A percentile compares a stretch with the other conserved stretches of the same genome.
Conservation (phyloP, 306 rosid genomes). For the Boehmeria nivea region DNA sequence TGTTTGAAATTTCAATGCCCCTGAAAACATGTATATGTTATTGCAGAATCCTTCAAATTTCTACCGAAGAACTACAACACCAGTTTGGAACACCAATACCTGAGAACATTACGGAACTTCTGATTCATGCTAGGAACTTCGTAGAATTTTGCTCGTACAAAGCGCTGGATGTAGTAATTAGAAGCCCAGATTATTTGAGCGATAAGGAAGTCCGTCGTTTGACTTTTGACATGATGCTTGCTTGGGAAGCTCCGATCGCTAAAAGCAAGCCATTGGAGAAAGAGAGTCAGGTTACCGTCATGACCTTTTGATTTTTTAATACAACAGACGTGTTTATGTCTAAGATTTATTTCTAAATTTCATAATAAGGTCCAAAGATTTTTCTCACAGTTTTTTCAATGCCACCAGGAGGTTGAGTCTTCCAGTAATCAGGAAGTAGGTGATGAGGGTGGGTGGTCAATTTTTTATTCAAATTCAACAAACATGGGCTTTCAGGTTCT, state of each 20-base stretch:
- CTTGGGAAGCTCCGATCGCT: slow-evolving; percentile 80
- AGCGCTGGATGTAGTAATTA: slow-evolving; percentile 41
- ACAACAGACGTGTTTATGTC: no score
- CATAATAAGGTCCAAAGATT: background rate
- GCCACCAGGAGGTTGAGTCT: slow-evolving; percentile 44
- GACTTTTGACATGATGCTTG: slow-evolving; percentile 88
- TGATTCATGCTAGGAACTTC: slow-evolving; percentile 61
- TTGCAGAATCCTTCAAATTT: slow-evolving; percentile 58
- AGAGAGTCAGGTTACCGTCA: slow-evolving; percentile 28
- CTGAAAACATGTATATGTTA: slow-evolving; percentile 3
- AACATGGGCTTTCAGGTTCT: slow-evolving; percentile 81
- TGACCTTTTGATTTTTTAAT: no score
- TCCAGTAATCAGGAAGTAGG: slow-evolving; percentile 33
- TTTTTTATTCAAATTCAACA: slow-evolving; percentile 77
- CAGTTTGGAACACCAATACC: slow-evolving; percentile 65
- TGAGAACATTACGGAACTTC: slow-evolving; percentile 45
- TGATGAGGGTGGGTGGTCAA: slow-evolving; percentile 66
- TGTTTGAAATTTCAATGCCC: no score
- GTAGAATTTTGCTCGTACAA: slow-evolving; percentile 71
- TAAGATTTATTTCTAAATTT: background rate
- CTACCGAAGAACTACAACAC: slow-evolving; percentile 60
- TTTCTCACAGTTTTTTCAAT: slow-evolving; percentile 1
- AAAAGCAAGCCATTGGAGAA: slow-evolving; percentile 30
- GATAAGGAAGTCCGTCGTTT: slow-evolving; percentile 57
- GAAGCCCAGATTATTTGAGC: slow-evolving; percentile 44